These are phyloP conservation scores for Diophrys sp. DNA, from an alignment of 73 alveolate genomes.

Conservation along the genomic window DNA sequence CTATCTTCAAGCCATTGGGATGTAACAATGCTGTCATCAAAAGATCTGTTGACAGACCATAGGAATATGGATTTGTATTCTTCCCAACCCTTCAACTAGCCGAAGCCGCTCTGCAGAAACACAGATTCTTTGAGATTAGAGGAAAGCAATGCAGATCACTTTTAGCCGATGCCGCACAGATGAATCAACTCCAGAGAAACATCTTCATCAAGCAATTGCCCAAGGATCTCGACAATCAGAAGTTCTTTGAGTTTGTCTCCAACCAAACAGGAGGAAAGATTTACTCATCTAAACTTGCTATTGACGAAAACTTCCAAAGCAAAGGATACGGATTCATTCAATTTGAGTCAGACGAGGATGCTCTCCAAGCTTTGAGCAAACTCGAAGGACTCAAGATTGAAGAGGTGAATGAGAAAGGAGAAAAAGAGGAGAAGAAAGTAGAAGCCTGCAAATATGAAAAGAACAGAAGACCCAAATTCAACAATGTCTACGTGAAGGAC, in stretches of 20 bases:
- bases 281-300: background rate
- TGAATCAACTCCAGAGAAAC: too few relatives aligned
- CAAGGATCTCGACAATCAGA: background rate
- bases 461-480: constrained; percentile 40
- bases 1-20: background rate
- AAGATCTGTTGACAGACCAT: background rate
- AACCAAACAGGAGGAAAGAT: background rate
- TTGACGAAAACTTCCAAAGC: constrained; percentile 11
- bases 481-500: constrained; percentile 72
- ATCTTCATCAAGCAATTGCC: background rate
- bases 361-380: constrained; percentile 58
- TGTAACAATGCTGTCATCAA: background rate
- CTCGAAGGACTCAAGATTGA: constrained; percentile 59
- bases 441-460: background rate
- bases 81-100: background rate
- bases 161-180: background rate
- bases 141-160: background rate
- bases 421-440: constrained; percentile 8
- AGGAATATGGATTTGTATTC: background rate
- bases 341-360: constrained; percentile 66
- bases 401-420: constrained; percentile 17
- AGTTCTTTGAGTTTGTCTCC: background rate
- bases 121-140: background rate
- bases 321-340: constrained; percentile 80
- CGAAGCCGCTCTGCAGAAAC: background rate